Percentiles rank a stretch among this genome's conserved stretches.
These are phyloP conservation scores for Tylopilus vinaceipallidus DNA, from an alignment of 768 basidiomycete genomes.

Conservation along the genomic window DNA sequence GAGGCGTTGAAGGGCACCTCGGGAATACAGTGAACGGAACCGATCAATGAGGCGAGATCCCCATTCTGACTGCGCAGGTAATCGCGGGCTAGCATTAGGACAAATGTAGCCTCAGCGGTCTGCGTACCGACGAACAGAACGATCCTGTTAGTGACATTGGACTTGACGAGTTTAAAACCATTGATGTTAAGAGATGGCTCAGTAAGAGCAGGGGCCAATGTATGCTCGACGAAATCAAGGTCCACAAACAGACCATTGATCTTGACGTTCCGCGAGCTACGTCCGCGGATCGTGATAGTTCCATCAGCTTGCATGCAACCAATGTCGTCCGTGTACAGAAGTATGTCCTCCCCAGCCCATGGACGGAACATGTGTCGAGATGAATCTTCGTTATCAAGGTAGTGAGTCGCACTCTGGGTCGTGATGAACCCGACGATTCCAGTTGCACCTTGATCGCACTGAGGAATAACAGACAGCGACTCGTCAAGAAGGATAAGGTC, in stretches of 20 bases:
- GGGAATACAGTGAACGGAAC: conserved; percentile 8
- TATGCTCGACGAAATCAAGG: conserved; percentile 17
- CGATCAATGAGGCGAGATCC: conserved; percentile 10
- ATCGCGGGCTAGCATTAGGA: conserved; percentile 14
- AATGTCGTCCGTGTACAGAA: conserved; percentile 15
- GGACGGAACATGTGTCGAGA: conserved; percentile 17
- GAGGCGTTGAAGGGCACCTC: conserved; percentile 17
- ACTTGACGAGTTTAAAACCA: conserved; percentile 15
- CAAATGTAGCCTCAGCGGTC: conserved; percentile 5
- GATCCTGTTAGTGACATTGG: conserved; percentile 2
- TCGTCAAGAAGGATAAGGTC: conserved; percentile 14
- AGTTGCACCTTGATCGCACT: background rate
- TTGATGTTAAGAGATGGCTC: conserved; percentile 6
- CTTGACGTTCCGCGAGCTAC: conserved; percentile 16
- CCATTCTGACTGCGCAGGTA: conserved; percentile 6
- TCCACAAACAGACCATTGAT: conserved; percentile 16
- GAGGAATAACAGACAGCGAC: conserved; percentile 11
- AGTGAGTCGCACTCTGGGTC: conserved; percentile 10
- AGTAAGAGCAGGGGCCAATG: conserved; percentile 13
- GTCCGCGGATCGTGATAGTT: conserved; percentile 12
- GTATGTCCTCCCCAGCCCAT: conserved; percentile 11
- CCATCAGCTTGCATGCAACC: conserved; percentile 19
- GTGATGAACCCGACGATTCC: conserved; percentile 13
- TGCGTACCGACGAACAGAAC: conserved; percentile 7
- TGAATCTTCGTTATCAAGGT: conserved; percentile 13